Evolutionary conservation across 768 basidiomycete species (phyloP).

Genomic region (Russula sp.): DNA sequence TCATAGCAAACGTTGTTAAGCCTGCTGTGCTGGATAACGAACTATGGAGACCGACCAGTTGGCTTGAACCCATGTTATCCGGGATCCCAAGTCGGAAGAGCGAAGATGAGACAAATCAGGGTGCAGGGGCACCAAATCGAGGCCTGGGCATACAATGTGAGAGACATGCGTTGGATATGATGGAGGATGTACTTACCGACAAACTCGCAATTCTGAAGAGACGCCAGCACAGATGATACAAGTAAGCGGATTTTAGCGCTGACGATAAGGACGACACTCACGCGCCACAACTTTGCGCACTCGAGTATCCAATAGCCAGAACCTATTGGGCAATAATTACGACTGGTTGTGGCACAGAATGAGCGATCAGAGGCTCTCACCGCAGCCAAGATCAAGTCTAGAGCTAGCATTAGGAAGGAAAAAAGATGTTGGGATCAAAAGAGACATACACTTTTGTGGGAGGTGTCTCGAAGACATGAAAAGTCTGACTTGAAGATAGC

Average conservation of each 20-base stretch:
- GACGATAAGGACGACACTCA: slow-evolving; percentile 22
- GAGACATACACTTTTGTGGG: slow-evolving; percentile 54
- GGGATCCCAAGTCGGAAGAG: slow-evolving; percentile 45
- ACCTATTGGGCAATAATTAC: slow-evolving; percentile 32
- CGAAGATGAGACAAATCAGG: slow-evolving; percentile 58
- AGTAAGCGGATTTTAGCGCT: not conserved
- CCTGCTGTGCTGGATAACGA: not conserved
- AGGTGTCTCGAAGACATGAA: slow-evolving; percentile 53
- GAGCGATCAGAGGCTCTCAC: slow-evolving; percentile 31
- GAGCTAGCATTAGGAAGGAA: slow-evolving; percentile 5
- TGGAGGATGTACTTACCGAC: slow-evolving; percentile 41
- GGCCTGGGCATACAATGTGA: slow-evolving; percentile 33
- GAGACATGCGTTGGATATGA: not conserved
- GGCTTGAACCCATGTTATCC: slow-evolving; percentile 65
- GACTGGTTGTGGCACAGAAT: not conserved
- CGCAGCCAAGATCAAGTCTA: slow-evolving; percentile 69
- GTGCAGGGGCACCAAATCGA: slow-evolving; percentile 67
- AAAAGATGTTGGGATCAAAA: slow-evolving; percentile 1
- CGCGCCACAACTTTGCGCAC: slow-evolving; percentile 59
- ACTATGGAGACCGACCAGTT: slow-evolving; percentile 50
- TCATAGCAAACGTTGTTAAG: slow-evolving; percentile 5
- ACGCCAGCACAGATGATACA: not conserved
- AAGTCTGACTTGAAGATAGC: slow-evolving; percentile 51
- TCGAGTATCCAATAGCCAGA: slow-evolving; percentile 70
- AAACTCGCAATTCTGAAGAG: slow-evolving; percentile 46